A percentile compares a stretch with the other conserved stretches of the same genome.
These are phyloP conservation scores for Xylaria grammica DNA, from an alignment of 495 filamentous ascomycete species.

Conservation along the genomic window DNA sequence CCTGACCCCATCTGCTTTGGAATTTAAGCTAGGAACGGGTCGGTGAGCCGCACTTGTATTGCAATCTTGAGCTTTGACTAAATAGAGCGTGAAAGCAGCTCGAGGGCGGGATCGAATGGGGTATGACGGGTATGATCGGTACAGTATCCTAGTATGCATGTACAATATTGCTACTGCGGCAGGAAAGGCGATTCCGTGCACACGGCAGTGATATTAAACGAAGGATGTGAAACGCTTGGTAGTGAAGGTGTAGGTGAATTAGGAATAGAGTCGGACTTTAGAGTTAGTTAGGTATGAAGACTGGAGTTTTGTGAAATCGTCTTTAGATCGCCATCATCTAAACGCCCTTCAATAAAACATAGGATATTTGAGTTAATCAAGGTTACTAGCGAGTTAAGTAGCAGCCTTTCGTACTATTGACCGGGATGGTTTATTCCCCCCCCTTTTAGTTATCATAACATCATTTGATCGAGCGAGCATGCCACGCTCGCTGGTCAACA, in stretches of 20 bases:
- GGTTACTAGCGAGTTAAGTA: constrained; percentile 1
- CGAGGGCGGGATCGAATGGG: constrained; percentile 7
- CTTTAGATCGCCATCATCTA: neutral
- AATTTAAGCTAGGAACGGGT: neutral
- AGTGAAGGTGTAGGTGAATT: constrained; percentile 6
- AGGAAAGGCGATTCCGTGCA: neutral
- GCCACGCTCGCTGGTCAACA: neutral
- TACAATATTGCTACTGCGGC: neutral
- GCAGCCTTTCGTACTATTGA: constrained; percentile 8
- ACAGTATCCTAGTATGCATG: constrained; percentile 11
- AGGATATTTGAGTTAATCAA: neutral
- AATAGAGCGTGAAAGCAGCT: neutral
- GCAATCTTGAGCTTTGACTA: constrained; percentile 13
- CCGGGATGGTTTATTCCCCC: neutral
- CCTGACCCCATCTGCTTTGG: neutral
- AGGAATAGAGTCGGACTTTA: neutral
- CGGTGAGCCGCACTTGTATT: constrained; percentile 4
- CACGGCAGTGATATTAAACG: neutral
- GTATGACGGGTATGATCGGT: constrained; percentile 6
- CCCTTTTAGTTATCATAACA: neutral
- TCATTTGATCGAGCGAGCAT: neutral
- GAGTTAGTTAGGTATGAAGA: no score
- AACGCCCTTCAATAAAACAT: neutral
- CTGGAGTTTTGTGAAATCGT: neutral
- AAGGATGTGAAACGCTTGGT: neutral